Percentiles rank a stretch among this genome's conserved stretches.
phyloP scores from a whole-genome alignment of 345 rosid species.

The Cochlearia excelsa region DNA sequence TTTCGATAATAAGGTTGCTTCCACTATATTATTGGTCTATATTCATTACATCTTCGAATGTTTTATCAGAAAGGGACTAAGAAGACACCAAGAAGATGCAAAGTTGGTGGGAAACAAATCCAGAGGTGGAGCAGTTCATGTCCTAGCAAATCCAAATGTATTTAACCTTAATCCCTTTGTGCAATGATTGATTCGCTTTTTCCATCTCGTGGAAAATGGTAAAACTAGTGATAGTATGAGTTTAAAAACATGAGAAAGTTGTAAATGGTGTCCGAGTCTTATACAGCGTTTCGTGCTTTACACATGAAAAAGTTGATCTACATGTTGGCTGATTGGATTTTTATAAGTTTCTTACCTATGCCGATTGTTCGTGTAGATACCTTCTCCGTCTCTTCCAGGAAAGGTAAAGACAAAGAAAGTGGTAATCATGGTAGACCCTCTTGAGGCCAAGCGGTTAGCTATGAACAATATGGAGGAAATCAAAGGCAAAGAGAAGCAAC shows the following conservation, averaged over 20 bases:
- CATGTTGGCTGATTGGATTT: slow-evolving; percentile 7
- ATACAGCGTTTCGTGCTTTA: neutral
- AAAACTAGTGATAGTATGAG: neutral
- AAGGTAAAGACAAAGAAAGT: slow-evolving; percentile 36
- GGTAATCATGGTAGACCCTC: slow-evolving; percentile 86
- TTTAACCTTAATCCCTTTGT: slow-evolving; percentile 41
- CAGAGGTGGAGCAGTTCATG: slow-evolving; percentile 53
- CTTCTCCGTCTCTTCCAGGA: slow-evolving; percentile 44
- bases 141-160: slow-evolving; percentile 76
- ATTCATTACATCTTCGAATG: neutral
- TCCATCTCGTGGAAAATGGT: slow-evolving; percentile 7
- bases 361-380: slow-evolving; percentile 15
- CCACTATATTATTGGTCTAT: neutral
- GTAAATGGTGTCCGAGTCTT: slow-evolving; percentile 3
- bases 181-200: slow-evolving; percentile 14
- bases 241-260: neutral
- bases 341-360: too few species aligned
- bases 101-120: slow-evolving; percentile 35
- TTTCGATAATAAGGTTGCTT: neutral
- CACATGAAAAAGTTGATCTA: neutral
- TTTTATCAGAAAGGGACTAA: slow-evolving; percentile 36
- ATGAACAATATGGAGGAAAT: slow-evolving; percentile 67
- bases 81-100: slow-evolving; percentile 37
- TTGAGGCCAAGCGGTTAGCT: slow-evolving; percentile 83
- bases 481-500: slow-evolving; percentile 54